Percentiles rank a stretch among this genome's conserved stretches.
phyloP scores from a whole-genome alignment of 2,329 filamentous ascomycete species.

The Ceratocystis destructans region DNA sequence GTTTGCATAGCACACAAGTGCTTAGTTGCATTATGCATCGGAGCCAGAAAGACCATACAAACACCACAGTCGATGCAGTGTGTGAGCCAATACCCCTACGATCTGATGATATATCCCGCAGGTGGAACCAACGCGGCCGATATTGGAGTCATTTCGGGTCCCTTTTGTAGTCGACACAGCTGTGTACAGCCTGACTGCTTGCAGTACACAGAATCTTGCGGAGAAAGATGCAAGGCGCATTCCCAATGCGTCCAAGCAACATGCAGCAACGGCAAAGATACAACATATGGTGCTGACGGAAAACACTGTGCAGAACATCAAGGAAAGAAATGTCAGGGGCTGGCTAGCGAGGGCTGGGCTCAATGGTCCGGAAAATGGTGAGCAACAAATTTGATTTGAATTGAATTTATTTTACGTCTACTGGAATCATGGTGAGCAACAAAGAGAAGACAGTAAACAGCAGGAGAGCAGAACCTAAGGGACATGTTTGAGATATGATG shows the following conservation, averaged over 20 bases:
- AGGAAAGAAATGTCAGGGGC: not conserved
- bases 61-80: not conserved
- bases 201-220: not conserved
- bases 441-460: not conserved
- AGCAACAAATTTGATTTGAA: not conserved
- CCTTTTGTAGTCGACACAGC: not conserved
- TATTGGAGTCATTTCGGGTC: not conserved
- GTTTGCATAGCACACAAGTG: slow-evolving; percentile 15
- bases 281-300: not conserved
- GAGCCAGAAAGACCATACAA: not conserved
- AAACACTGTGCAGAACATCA: slow-evolving; percentile 1
- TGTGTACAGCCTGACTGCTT: slow-evolving; percentile 5
- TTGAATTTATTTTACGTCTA: no score
- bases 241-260: not conserved
- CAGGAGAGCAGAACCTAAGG: no score
- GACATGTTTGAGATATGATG: no score
- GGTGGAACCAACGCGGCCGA: not conserved
- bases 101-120: not conserved
- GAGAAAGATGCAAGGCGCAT: not conserved
- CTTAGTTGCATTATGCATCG: slow-evolving; percentile 11
- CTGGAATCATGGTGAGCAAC: not conserved
- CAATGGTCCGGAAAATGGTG: slow-evolving; percentile 8
- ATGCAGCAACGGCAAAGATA: not conserved
- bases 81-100: not conserved
- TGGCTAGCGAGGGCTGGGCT: slow-evolving; percentile 1